Conservation (phyloP, 768 basidiomycete genomes). For the Termitomyces sp. region DNA sequence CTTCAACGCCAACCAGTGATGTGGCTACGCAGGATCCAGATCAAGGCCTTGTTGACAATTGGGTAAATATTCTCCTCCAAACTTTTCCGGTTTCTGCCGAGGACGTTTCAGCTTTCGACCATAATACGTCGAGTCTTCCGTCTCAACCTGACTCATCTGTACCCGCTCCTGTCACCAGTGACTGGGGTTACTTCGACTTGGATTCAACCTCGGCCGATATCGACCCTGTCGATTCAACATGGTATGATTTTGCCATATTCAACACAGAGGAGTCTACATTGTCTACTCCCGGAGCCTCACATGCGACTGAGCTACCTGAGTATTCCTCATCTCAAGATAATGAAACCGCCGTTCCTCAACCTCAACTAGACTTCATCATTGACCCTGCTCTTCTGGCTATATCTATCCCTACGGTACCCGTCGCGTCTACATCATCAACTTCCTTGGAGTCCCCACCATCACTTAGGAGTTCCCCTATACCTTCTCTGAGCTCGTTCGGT, state of each 20-base stretch:
- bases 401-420: conserved; percentile 15
- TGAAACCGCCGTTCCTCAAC: not conserved
- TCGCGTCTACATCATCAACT: not conserved
- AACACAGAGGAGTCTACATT: not conserved
- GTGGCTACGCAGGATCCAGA: conserved; percentile 26
- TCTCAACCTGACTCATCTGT: conserved; percentile 7
- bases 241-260: conserved; percentile 11
- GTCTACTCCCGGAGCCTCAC: not conserved
- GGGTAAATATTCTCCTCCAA: conserved; percentile 51
- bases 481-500: conserved; percentile 31
- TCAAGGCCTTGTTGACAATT: conserved; percentile 42
- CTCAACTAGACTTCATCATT: conserved; percentile 20
- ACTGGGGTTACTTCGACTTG: conserved; percentile 17
- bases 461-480: conserved; percentile 21
- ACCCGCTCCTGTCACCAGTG: conserved; percentile 3
- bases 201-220: conserved; percentile 4
- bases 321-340: not conserved
- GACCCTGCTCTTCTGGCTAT: conserved; percentile 32
- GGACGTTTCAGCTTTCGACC: conserved; percentile 20
- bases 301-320: not conserved
- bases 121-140: conserved; percentile 2
- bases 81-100: conserved; percentile 36
- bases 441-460: conserved; percentile 10
- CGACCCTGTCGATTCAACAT: conserved; percentile 3
- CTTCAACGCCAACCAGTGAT: not conserved